Base-by-base conservation (phyloP, 805 yeast species). In the Sugiyamaella lignohabitans region DNA sequence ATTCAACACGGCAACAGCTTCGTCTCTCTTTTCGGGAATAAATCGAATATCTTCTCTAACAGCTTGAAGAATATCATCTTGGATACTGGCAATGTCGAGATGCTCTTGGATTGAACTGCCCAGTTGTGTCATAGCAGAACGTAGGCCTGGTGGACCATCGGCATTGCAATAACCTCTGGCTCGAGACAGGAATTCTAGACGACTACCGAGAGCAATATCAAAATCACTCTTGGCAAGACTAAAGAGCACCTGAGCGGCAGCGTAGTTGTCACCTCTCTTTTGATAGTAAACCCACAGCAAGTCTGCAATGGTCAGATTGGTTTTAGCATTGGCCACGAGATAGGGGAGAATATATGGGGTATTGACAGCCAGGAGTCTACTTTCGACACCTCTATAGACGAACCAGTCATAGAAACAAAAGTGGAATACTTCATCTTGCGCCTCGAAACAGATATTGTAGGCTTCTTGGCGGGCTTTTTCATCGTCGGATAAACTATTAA, bases 101-200 rank as follows among this genome's bases (percentile, higher is more conserved):
- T 85, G 75, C 59, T 88, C 95, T 54, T 80, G 83, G 34, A 89
- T 83, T 56, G 75, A 70, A 8, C 79, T 71, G 1, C 87, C 74
- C 48, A 91, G 69, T 56, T 79, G 80, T 2, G 6, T 78, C 75
- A 87, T 82, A 51, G 80, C 79, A 57, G 85, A 94, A 55, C 91
- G 75, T 59, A 82, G 73, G 49, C 74, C 76, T 24, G 91, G 86
- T 21, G 91, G 84, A 52, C 88, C 79, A 39, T 76, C 80, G 63
- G 95, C 84, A 60, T 87, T 86, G 63, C 95, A 84, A 69, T 87
- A 88, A 2, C 96, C 96, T 63, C 84, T 84, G 1, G 97, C 97
- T 55, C 97, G 76, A 1, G 97, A 86, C 46, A 93, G 70, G 61
- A 76, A 87, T 64, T 89, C 96, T 38, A 91, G 82, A 61, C 98